A percentile compares a stretch with the other conserved stretches of the same genome.
phyloP scores from a whole-genome alignment of 139 green algal genomes.

The Chlorella vulgaris region DNA sequence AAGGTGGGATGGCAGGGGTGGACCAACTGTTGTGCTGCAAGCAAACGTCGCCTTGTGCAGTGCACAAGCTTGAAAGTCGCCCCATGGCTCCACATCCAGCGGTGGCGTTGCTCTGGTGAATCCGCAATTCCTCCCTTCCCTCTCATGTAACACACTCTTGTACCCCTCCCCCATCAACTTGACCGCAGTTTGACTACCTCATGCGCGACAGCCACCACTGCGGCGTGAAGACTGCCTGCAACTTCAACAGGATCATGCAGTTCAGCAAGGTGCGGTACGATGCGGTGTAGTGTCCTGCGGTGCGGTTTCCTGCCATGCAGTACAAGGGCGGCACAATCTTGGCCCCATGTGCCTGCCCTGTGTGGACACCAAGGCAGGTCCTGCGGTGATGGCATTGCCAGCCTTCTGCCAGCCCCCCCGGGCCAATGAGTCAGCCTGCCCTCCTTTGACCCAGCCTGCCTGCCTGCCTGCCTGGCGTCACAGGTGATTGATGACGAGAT shows the following conservation, averaged over 20 bases:
- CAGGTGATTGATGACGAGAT: slow-evolving; percentile 82
- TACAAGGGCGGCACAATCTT: too few species aligned
- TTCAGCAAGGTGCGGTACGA: slow-evolving; percentile 59
- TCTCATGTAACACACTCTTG: not conserved
- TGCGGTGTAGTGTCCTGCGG: not conserved
- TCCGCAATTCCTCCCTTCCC: too few species aligned
- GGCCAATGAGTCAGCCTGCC: too few species aligned
- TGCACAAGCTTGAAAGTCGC: too few species aligned
- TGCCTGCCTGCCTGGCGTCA: not conserved
- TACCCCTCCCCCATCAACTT: not conserved
- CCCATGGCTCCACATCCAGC: too few species aligned
- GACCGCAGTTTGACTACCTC: slow-evolving; percentile 75
- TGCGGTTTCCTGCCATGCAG: not conserved
- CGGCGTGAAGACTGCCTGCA: slow-evolving; percentile 59
- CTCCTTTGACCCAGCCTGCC: not conserved
- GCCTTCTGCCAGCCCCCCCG: too few species aligned
- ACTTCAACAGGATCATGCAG: slow-evolving; percentile 66
- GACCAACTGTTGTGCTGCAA: not conserved
- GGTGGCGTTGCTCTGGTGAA: too few species aligned
- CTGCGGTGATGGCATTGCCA: too few species aligned
- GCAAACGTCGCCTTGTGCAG: not conserved
- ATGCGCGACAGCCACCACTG: slow-evolving; percentile 62
- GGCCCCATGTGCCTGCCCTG: too few species aligned
- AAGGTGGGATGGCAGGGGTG: slow-evolving; percentile 45
- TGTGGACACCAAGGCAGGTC: too few species aligned